Conservation (phyloP, 257 asterid genomes). For the Nicotiana otophora region DNA sequence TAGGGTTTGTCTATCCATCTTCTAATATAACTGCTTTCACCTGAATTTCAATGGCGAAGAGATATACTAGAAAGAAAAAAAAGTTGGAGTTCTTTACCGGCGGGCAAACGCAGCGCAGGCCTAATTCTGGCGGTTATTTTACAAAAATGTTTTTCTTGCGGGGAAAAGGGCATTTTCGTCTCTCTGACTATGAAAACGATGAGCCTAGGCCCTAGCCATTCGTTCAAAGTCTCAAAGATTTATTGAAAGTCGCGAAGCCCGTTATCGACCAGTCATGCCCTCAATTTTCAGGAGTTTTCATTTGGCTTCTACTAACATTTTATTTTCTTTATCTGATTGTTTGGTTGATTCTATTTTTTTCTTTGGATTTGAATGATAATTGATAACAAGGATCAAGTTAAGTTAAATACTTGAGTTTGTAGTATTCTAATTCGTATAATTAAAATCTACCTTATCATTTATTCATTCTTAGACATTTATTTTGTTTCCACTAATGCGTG, state of each 20-base stretch:
- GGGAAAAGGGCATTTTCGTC: background rate
- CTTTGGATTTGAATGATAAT: too few relatives aligned
- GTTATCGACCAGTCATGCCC: background rate
- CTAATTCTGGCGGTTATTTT: background rate
- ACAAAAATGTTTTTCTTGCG: background rate
- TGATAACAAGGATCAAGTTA: too few relatives aligned
- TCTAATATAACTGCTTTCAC: background rate
- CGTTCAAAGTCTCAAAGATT: background rate
- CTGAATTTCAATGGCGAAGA: background rate
- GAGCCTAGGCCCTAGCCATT: too few relatives aligned
- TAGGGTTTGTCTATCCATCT: conserved; percentile 73
- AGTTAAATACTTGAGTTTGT: too few relatives aligned
- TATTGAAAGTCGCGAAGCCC: background rate
- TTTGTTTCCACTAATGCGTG: too few relatives aligned
- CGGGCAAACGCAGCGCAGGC: background rate
- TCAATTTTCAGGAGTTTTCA: background rate
- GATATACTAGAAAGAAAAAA: background rate
- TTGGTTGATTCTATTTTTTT: too few relatives aligned
- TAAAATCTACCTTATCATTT: too few relatives aligned
- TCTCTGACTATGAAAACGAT: background rate
- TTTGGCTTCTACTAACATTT: too few relatives aligned
- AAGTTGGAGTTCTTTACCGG: too few relatives aligned
- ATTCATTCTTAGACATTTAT: too few relatives aligned
- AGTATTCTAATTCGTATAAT: too few relatives aligned
- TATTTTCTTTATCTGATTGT: too few relatives aligned